phyloP scores from a whole-genome alignment of 306 rosid species.

The Morella rubra region DNA sequence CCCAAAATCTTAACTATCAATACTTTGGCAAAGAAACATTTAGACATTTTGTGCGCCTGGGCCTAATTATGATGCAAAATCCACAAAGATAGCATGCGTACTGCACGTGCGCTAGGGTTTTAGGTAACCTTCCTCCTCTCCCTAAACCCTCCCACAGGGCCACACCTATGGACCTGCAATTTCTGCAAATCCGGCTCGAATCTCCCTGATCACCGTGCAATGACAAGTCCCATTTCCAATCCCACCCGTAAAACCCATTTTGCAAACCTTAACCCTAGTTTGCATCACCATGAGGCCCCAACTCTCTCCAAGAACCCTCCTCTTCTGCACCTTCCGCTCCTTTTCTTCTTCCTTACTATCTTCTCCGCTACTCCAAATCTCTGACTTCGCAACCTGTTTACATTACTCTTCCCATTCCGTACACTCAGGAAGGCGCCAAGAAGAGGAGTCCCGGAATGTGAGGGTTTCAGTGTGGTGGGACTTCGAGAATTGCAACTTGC shows the following conservation, averaged over 20 bases:
- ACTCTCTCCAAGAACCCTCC: constrained; percentile 21
- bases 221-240: constrained; percentile 7
- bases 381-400: constrained; percentile 36
- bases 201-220: constrained; percentile 15
- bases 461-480: constrained; percentile 98
- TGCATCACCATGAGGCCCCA: constrained; percentile 26
- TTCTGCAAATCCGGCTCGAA: not conserved
- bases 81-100: too few species aligned
- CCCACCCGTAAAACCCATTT: not conserved
- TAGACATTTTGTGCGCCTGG: too few species aligned
- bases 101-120: constrained; percentile 22
- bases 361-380: constrained; percentile 25
- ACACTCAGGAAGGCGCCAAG: constrained; percentile 33
- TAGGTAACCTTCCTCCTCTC: not conserved
- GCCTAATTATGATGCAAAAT: not conserved
- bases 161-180: not conserved
- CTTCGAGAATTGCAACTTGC: constrained; percentile 70
- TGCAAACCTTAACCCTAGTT: not conserved
- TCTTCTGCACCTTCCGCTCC: constrained; percentile 6
- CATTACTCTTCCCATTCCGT: constrained; percentile 6
- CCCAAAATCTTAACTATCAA: too few species aligned
- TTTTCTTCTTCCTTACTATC: constrained; percentile 9
- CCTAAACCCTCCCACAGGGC: not conserved
- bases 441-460: constrained; percentile 60
- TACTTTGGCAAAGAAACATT: too few species aligned